Base-by-base conservation (phyloP, 2,329 filamentous ascomycete genomes). In the Pyricularia pennisetigena region DNA sequence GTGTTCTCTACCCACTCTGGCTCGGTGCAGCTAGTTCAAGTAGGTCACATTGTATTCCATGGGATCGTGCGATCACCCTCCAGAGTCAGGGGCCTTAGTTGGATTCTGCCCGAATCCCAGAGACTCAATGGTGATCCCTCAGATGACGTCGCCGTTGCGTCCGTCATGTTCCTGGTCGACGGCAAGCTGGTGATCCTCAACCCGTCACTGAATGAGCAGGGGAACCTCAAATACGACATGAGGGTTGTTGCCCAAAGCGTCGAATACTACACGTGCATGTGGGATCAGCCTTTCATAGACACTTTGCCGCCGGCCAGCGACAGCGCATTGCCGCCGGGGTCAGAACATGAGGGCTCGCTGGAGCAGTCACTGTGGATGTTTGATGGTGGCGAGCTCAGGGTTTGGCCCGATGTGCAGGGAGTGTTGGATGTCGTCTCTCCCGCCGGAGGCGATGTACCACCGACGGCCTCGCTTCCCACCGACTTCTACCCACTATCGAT, bases 31-130 rank as follows among this genome's bases (percentile, higher is more conserved):
- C 84, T 98, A 32, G 86, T 97, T 7, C 93, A 97, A 75, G 94
- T 98, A n/a, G 95, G 96, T 10, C 95, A 98, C 76, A 99, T 99
- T 74, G 94, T 93, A 14, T 95, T 99, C 73, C 92, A 99, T 76
- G 95, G 95, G 64, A 97, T 99, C 70, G 94, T 99, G 62, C 85
- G 95, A 73, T 96, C 95, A 49, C 95, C 95, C 12, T 93, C 94
- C 26, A 87, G 95, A 75, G 95, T 99, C 5, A 88, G 95, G 72
- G 92, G 94, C 10, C 87, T 99, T 59, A 97, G 93, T 79, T 99
- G 95, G 95, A 91, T 99, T 70, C 79, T 99, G 66, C 95, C 95
- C 1, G 94, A 98, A 73, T 89, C 89, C 70, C 95, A 99, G 77
- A 82, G 97, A 70, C 83, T 89, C 49, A 91, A 97, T 72, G 95